These are phyloP conservation scores for Inonotus hispidus DNA, from an alignment of 1,284 basidiomycete genomes.

Conservation along the genomic window DNA sequence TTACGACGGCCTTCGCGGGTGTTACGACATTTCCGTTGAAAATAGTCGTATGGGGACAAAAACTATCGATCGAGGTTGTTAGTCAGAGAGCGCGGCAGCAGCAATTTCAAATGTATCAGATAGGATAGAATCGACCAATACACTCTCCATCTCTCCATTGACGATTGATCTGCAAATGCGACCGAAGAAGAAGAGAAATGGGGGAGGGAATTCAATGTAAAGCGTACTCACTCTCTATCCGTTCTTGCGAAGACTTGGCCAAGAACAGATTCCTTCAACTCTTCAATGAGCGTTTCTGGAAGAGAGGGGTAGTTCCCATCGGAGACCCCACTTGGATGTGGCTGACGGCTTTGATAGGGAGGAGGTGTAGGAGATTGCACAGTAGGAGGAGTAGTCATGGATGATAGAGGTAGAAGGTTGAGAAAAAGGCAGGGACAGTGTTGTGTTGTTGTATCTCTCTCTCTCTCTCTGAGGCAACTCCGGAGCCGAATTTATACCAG, in stretches of 20 bases:
- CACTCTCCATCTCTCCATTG: too few species aligned
- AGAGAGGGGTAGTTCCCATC: background rate
- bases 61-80: background rate
- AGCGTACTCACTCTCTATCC: constrained; percentile 6
- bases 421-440: too few species aligned
- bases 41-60: constrained; percentile 11
- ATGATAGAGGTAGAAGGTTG: background rate
- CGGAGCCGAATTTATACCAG: too few species aligned
- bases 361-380: background rate
- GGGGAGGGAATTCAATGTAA: background rate
- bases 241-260: constrained; percentile 8
- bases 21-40: constrained; percentile 19
- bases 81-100: background rate
- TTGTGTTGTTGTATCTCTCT: too few species aligned
- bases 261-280: background rate
- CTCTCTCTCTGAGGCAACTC: too few species aligned
- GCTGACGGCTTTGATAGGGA: background rate
- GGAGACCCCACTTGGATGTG: background rate
- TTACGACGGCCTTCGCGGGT: constrained; percentile 9
- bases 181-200: too few species aligned
- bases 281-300: constrained; percentile 2
- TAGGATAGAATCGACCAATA: too few species aligned
- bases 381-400: background rate
- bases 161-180: too few species aligned
- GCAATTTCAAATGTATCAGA: too few species aligned